phyloP scores from a whole-genome alignment of 2,329 filamentous ascomycete genomes.

The Calonectria pauciramosa region DNA sequence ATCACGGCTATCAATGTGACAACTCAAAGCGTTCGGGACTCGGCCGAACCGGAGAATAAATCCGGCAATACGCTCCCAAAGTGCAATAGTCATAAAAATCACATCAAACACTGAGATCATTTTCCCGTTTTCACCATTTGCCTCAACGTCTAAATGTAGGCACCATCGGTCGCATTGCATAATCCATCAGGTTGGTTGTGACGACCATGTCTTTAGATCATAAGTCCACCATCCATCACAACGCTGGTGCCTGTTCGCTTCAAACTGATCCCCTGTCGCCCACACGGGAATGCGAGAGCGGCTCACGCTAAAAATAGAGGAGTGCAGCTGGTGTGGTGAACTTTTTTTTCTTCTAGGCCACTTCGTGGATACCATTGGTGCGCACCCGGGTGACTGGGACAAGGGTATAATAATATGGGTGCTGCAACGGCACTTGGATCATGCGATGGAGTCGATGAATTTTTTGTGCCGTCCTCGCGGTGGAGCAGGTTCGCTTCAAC shows the following conservation, averaged over 20 bases:
- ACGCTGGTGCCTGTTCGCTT: not conserved
- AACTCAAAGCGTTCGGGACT: not conserved
- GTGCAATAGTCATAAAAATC: not conserved
- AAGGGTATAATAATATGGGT: not conserved
- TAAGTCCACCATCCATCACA: not conserved
- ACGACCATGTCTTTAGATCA: not conserved
- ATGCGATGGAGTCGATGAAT: not conserved
- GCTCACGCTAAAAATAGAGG: constrained; percentile 8
- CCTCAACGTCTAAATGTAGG: not conserved
- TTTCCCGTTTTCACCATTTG: not conserved
- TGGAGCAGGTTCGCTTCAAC: constrained; percentile 4
- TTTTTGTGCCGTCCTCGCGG: constrained; percentile 1
- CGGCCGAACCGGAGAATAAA: not conserved
- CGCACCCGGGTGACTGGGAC: not conserved
- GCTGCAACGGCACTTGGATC: constrained; percentile 1
- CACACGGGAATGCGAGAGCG: not conserved
- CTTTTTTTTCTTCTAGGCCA: not conserved
- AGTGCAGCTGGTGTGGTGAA: not conserved
- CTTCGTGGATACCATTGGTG: not conserved
- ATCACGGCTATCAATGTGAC: not conserved
- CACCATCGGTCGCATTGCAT: not conserved
- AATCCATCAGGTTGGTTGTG: not conserved
- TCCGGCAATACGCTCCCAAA: no score
- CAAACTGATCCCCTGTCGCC: not conserved
- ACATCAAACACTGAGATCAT: not conserved